Evolutionary conservation across 441 rosid genomes (phyloP).

Genomic region (Cnidoscolus chayamansa): DNA sequence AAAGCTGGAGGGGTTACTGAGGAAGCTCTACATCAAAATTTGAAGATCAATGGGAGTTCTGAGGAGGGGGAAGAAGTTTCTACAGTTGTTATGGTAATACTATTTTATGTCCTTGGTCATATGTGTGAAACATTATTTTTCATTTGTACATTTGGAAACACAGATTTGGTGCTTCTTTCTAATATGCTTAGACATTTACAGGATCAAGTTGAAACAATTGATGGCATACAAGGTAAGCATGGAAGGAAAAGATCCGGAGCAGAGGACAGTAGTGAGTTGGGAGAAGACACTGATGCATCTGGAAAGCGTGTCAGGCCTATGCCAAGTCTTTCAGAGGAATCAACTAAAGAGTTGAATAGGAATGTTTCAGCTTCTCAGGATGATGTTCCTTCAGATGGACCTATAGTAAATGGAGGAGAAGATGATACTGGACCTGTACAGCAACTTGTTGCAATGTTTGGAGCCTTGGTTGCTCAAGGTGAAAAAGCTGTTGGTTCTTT

Average conservation of each 20-base stretch:
- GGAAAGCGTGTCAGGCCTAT: constrained; percentile 69
- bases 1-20: constrained; percentile 56
- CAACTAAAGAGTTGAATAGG: constrained; percentile 48
- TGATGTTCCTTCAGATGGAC: constrained; percentile 43
- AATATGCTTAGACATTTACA: constrained; percentile 35
- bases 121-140: constrained; percentile 8
- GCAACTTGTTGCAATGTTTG: constrained; percentile 92
- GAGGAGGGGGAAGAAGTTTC: constrained; percentile 49
- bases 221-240: constrained; percentile 34
- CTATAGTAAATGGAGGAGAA: constrained; percentile 40
- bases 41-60: constrained; percentile 49
- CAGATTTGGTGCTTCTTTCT: constrained; percentile 23
- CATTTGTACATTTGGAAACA: background rate
- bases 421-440: constrained; percentile 78
- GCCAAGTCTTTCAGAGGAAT: constrained; percentile 60
- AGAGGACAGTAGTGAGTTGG: constrained; percentile 46
- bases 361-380: constrained; percentile 39
- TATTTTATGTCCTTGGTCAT: constrained; percentile 26
- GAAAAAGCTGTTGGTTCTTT: constrained; percentile 83
- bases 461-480: constrained; percentile 96
- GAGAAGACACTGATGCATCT: constrained; percentile 47
- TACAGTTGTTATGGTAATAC: constrained; percentile 44
- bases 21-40: constrained; percentile 42
- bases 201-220: constrained; percentile 52
- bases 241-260: constrained; percentile 74